Percentiles rank a stretch among this genome's conserved stretches.
Evolutionary conservation across 139 green algal genomes (phyloP).

Genomic region (Trebouxia sp.): DNA sequence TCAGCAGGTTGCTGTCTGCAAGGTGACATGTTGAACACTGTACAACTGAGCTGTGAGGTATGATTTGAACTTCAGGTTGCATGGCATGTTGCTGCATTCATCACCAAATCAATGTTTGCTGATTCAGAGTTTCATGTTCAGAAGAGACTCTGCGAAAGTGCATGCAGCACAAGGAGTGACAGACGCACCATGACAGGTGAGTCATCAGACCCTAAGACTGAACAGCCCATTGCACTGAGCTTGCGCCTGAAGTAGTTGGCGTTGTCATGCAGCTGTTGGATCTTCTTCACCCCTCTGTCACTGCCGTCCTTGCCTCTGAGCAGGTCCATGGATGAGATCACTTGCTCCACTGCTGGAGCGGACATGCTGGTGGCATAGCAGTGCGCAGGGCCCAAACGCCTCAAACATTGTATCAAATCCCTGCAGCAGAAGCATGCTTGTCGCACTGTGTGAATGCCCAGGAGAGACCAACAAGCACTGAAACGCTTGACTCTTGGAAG

Average conservation of each 20-base stretch:
- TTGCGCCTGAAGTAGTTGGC: slow-evolving; percentile 88
- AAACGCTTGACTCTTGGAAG: too few species aligned
- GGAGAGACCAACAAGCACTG: too few species aligned
- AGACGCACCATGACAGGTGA: slow-evolving; percentile 87
- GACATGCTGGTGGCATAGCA: slow-evolving; percentile 91
- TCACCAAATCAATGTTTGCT: too few species aligned
- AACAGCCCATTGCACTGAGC: slow-evolving; percentile 78
- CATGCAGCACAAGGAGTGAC: not conserved
- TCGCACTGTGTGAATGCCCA: too few species aligned
- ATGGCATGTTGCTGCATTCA: too few species aligned
- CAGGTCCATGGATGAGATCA: slow-evolving; percentile 76
- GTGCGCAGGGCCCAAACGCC: slow-evolving; percentile 60
- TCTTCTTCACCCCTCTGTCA: slow-evolving; percentile 69
- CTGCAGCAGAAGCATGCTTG: slow-evolving; percentile 45
- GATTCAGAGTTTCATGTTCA: not conserved
- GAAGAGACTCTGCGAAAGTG: not conserved
- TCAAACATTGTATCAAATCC: slow-evolving; percentile 79
- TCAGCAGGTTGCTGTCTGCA: too few species aligned
- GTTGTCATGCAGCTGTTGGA: slow-evolving; percentile 89
- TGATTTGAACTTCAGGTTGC: too few species aligned
- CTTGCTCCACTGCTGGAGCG: slow-evolving; percentile 76
- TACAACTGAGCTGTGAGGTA: too few species aligned
- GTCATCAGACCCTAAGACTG: slow-evolving; percentile 93
- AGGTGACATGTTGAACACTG: too few species aligned
- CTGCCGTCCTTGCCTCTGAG: slow-evolving; percentile 65